Base-by-base conservation (phyloP, 805 yeast species). In the Millerozyma miso region DNA sequence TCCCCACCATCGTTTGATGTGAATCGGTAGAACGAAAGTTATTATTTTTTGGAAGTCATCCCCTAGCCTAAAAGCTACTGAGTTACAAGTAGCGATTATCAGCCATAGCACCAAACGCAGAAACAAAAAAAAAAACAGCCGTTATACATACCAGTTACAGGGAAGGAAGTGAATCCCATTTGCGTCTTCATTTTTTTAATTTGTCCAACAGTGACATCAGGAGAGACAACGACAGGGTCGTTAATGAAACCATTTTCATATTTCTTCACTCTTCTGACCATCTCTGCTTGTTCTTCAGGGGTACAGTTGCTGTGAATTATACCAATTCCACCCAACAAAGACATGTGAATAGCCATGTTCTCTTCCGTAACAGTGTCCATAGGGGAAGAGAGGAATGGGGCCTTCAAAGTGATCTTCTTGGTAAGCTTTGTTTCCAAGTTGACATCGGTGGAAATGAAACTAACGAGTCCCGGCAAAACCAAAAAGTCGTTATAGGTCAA, bases 21-120 rank as follows among this genome's bases (percentile, higher is more conserved):
- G 65, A 69, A 63, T 84, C 97, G 96, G 98, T 84, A 91, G 99
- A 91, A 91, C 98, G 99, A 91, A 91, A 91, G 98, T 91, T 89
- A 87, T 76, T 65, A 62, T 65, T 51, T 23, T 23, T 23, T 23
- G n/a, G 29, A 23, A 23, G 29, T 23, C 29, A 23, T 23, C 29
- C 6, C 29, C 81, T 62, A 20, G 38, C 39, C 46, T 42, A 18
- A 31, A 20, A 35, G 6, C 18, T 31, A 32, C 39, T 33, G 31
- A 23, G 38, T 35, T 31, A 36, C 38, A 39, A 35, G 17, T 40
- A 26, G 31, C 32, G 33, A 31, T 31, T 42, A 23, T 26, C 14
- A 44, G 33, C 42, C 42, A 35, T 10, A 33, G 19, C 33, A 32
- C 37, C 32, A 16, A 26, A n/a, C 31, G 19, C 20, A 34, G 31